These are phyloP conservation scores for Nicotiana knightiana DNA, from an alignment of 257 asterid genomes.

Conservation along the genomic window DNA sequence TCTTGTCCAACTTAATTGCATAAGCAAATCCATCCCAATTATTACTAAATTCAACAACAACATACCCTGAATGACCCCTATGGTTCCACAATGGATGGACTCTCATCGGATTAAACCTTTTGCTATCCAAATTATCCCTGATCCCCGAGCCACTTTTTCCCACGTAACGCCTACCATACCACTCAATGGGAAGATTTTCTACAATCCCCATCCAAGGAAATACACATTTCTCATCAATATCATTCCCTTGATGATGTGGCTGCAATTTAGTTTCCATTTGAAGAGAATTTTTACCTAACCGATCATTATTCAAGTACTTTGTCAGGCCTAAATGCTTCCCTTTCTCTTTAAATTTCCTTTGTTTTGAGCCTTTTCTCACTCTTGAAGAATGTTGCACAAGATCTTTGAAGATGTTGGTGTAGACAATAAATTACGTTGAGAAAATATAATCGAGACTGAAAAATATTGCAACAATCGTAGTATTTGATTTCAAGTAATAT, in stretches of 20 bases:
- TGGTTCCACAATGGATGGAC: constrained; percentile 38
- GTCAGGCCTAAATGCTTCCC: constrained; percentile 14
- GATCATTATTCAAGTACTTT: background rate
- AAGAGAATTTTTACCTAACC: background rate
- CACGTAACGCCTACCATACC: constrained; percentile 20
- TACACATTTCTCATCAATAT: constrained; percentile 31
- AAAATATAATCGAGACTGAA: too few relatives aligned
- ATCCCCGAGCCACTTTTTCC: constrained; percentile 40
- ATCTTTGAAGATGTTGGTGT: constrained; percentile 33
- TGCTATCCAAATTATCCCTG: constrained; percentile 22
- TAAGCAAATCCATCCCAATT: constrained; percentile 35
- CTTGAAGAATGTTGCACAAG: constrained; percentile 50
- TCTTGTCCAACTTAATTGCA: constrained; percentile 43
- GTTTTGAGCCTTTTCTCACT: constrained; percentile 36
- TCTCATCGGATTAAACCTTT: constrained; percentile 38
- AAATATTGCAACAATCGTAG: too few relatives aligned
- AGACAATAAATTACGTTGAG: too few relatives aligned
- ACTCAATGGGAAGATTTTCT: constrained; percentile 34
- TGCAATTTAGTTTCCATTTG: background rate
- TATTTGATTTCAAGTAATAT: too few relatives aligned
- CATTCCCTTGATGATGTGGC: constrained; percentile 21
- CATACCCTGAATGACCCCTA: constrained; percentile 44
- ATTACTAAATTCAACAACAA: constrained; percentile 36
- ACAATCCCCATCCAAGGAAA: constrained; percentile 60
- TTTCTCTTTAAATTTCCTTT: constrained; percentile 38